A percentile compares a stretch with the other conserved stretches of the same genome.
Conservation (phyloP, 1,284 basidiomycete species). For the Melampsora larici-populina region DNA sequence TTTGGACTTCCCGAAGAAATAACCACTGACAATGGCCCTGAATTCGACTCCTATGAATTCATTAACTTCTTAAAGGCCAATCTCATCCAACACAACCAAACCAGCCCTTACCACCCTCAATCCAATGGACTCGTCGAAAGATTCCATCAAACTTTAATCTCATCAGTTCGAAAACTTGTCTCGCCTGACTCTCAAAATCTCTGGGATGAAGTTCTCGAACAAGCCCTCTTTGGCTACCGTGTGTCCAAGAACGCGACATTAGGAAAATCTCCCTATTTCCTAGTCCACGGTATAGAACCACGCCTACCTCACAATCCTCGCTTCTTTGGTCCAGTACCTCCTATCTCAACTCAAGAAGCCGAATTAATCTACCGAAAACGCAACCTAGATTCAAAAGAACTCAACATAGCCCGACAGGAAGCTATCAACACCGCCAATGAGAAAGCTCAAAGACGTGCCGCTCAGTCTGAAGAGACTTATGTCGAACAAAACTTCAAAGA, state of each 20-base stretch:
- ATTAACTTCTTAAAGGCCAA: neutral
- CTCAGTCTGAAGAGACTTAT: neutral
- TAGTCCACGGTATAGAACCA: conserved; percentile 4
- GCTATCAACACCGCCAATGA: neutral
- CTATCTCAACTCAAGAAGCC: neutral
- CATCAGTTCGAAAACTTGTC: too few relatives aligned
- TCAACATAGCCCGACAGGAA: neutral
- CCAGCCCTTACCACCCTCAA: too few relatives aligned
- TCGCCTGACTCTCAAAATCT: conserved; percentile 20
- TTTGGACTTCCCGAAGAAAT: conserved; percentile 11
- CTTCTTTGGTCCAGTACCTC: neutral
- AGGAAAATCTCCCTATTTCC: conserved; percentile 7
- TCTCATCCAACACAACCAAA: conserved; percentile 6
- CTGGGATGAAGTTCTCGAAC: neutral
- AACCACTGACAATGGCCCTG: conserved; percentile 16
- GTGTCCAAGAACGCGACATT: neutral
- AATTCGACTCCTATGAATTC: conserved; percentile 1
- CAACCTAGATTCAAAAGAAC: neutral
- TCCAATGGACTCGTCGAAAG: conserved; percentile 25
- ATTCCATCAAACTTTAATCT: too few relatives aligned
- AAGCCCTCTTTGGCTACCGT: conserved; percentile 19
- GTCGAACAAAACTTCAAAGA: neutral
- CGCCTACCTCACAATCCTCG: too few relatives aligned
- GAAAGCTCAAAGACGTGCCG: too few relatives aligned
- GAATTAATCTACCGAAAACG: neutral